phyloP scores from a whole-genome alignment of 2,329 filamentous ascomycete species.

The Pyrenochaeta sp. region DNA sequence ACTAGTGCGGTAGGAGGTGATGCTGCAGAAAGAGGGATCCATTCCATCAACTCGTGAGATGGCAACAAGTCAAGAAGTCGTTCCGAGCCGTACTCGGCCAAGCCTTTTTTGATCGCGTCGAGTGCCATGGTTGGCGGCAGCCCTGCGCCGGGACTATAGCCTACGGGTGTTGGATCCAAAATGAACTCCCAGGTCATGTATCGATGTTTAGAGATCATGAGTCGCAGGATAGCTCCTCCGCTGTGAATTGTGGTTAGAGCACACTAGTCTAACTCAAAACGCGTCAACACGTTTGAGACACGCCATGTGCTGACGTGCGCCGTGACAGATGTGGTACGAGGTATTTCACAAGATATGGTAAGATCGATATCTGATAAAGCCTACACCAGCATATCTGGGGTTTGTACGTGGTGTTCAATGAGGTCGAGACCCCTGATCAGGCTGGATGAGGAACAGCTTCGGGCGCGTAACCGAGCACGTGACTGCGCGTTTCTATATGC shows the following conservation, averaged over 20 bases:
- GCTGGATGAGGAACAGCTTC: not conserved
- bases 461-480: not conserved
- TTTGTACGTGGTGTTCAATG: not conserved
- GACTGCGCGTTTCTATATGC: not conserved
- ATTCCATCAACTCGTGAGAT: constrained; percentile 10
- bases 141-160: not conserved
- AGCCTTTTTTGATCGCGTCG: constrained; percentile 1
- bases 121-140: constrained; percentile 6
- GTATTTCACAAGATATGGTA: not conserved
- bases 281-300: not conserved
- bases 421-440: not conserved
- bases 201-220: not conserved
- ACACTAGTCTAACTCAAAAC: not conserved
- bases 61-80: constrained; percentile 11
- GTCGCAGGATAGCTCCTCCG: not conserved
- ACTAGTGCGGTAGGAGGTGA: constrained; percentile 5
- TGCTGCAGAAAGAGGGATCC: constrained; percentile 3
- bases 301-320: not conserved
- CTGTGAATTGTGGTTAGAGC: not conserved
- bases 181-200: not conserved
- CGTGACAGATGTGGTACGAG: not conserved
- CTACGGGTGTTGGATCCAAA: not conserved
- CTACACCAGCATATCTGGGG: not conserved
- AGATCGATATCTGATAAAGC: not conserved
- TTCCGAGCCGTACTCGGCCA: constrained; percentile 9